Evolutionary conservation across 1,139 yeast species (phyloP), one percentile per base, ranked within the genome.

Genomic region (Magnusiomyces fungicola): DNA sequence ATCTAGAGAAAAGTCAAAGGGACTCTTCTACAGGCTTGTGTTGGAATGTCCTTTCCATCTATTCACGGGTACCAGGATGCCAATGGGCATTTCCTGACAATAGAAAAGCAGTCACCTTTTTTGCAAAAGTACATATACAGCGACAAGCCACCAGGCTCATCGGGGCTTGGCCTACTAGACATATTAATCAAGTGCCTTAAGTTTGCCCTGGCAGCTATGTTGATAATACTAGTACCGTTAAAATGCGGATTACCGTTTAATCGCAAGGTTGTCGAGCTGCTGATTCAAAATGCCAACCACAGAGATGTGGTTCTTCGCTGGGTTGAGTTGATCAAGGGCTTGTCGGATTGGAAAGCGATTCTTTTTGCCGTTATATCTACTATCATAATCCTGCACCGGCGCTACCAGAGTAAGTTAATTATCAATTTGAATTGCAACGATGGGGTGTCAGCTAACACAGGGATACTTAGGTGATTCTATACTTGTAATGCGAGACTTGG

Each of bases 401-500:
- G 43, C 19, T 39, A 39, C 21, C 43, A 39, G 19, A 34, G 38
- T 34, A 34, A 34, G 38, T 34, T 9, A 7, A 4, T 36, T 27
- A 27, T 9, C 32, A 27, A 27, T 27, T 9, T 9, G 12, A 9
- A 27, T 27, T 14, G 9, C 14, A 27, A 9, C 14, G 32, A 27
- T 27, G 14, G 14, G 32, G 32, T 9, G 32, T 9, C 14, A 14
- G 32, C 14, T 27, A 14, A 14, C 14, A 27, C 14, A 27, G 32
- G 32, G 9, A 9, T 27, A 27, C 14, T 3, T 41, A 41, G 58
- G 49, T 37, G 60, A 58, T 33, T 51, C 57, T 7, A 49, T 65
- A 16, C 39, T 63, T 45, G 66, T 62, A 5, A 50, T 66, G 33
- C 58, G 59, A 39, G 59, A 61, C 21, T 56, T 65, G 30, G 69